Evolutionary conservation across 352 stramenopile genomes (phyloP).

Genomic region (Globisporangium irregulare): DNA sequence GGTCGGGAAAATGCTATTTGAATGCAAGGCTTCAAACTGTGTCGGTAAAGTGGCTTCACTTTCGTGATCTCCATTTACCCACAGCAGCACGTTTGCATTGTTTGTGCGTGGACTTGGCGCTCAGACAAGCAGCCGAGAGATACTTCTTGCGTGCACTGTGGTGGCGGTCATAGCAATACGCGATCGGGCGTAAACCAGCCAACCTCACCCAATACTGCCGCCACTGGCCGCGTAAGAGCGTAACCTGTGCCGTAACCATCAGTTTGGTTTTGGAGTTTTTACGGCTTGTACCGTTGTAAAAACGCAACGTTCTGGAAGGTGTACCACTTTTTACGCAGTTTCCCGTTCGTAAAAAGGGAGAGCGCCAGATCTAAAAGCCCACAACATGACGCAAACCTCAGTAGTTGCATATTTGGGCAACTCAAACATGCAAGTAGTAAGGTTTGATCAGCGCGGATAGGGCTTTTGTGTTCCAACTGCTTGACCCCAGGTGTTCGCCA

Average conservation of each 20-base stretch:
- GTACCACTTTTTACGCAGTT: conserved; percentile 13
- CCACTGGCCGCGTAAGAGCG: not conserved
- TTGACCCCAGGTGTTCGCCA: not conserved
- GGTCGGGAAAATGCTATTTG: not conserved
- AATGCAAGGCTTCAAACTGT: not conserved
- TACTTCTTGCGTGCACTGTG: not conserved
- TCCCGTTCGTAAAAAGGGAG: conserved; percentile 6
- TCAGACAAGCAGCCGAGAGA: not conserved
- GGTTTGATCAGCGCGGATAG: not conserved
- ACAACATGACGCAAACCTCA: conserved; percentile 6
- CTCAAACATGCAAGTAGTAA: not conserved
- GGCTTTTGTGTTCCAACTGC: not conserved
- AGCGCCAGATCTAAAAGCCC: conserved; percentile 1
- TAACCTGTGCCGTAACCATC: conserved; percentile 13
- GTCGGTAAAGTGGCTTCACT: not conserved
- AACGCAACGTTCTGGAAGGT: conserved; percentile 10
- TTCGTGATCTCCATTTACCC: not conserved
- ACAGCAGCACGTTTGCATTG: not conserved
- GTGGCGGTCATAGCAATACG: not conserved
- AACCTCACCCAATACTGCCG: not conserved
- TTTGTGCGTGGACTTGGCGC: not conserved
- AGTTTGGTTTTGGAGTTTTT: not conserved
- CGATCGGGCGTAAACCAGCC: not conserved
- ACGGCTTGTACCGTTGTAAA: conserved; percentile 14
- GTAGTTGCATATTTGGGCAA: not conserved